Conservation (phyloP, 2,329 filamentous ascomycete species). For the Stylonectria norvegica region DNA sequence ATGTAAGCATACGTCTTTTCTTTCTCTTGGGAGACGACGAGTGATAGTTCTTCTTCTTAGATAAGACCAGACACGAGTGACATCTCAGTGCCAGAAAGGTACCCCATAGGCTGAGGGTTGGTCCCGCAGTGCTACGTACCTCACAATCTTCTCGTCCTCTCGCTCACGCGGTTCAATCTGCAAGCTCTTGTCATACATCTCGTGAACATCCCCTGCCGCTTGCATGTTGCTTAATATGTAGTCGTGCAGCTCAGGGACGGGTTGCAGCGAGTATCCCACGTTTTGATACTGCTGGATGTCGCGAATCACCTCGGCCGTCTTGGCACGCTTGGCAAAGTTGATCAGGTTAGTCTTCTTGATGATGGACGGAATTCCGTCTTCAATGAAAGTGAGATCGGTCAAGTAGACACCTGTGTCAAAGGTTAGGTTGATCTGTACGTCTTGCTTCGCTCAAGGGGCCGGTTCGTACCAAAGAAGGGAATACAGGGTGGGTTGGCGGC, state of each 20-base stretch:
- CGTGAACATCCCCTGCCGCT: slow-evolving; percentile 90
- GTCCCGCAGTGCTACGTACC: slow-evolving; percentile 57
- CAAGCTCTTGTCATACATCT: slow-evolving; percentile 98
- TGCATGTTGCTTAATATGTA: slow-evolving; percentile 98
- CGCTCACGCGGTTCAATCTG: slow-evolving; percentile 90
- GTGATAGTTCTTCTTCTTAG: slow-evolving; percentile 6
- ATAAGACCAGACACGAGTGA: background rate
- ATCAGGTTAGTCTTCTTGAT: slow-evolving; percentile 96
- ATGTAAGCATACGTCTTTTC: slow-evolving; percentile 9
- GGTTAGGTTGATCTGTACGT: slow-evolving; percentile 4
- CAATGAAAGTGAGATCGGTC: slow-evolving; percentile 96
- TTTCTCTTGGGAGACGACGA: no score
- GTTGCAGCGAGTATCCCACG: slow-evolving; percentile 87
- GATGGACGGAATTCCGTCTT: slow-evolving; percentile 93
- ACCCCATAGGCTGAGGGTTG: slow-evolving; percentile 22
- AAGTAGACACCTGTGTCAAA: slow-evolving; percentile 74
- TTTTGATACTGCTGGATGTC: slow-evolving; percentile 99
- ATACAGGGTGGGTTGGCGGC: slow-evolving; percentile 94
- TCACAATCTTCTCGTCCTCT: slow-evolving; percentile 99
- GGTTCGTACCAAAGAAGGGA: slow-evolving; percentile 82
- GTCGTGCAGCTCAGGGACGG: slow-evolving; percentile 88
- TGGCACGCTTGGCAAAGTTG: slow-evolving; percentile 97
- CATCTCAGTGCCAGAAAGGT: slow-evolving; percentile 19
- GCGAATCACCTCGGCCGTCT: slow-evolving; percentile 96
- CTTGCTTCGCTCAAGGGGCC: background rate